Conservation (phyloP, 1,139 yeast species). For the Magnusiomyces sp. region DNA sequence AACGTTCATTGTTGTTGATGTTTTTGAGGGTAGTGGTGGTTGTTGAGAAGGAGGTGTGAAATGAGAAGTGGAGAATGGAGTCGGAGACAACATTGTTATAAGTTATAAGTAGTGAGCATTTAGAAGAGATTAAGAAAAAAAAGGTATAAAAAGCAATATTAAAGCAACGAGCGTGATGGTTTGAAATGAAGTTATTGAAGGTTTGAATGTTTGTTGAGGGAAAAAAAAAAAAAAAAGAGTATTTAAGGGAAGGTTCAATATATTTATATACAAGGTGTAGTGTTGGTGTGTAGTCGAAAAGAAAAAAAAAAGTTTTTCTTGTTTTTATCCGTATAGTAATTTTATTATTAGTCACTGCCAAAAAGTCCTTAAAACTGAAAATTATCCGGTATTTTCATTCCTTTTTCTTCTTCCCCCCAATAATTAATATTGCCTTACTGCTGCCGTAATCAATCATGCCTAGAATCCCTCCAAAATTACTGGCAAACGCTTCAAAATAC, state of each 20-base stretch:
- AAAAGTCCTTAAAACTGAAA: background rate
- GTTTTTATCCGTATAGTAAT: background rate
- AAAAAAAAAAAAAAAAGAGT: background rate
- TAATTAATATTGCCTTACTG: no score
- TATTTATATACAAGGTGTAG: background rate
- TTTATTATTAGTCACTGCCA: background rate
- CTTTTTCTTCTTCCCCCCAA: no score
- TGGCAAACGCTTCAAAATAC: constrained; percentile 14
- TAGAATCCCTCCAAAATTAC: constrained; percentile 10
- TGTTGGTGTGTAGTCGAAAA: background rate
- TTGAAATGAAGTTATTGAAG: background rate
- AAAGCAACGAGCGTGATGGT: no score
- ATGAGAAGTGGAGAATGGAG: no score
- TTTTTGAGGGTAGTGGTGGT: no score
- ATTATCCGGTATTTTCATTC: no score
- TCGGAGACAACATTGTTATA: no score
- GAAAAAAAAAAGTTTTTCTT: background rate
- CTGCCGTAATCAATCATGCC: constrained; percentile 11
- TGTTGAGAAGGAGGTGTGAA: no score
- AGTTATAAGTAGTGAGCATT: no score
- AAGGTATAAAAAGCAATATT: no score
- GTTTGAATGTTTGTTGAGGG: background rate
- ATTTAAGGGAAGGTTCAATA: background rate
- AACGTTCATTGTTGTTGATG: no score
- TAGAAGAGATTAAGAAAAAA: no score